phyloP scores from a whole-genome alignment of 176 grass and related monocot genomes.

The Zoysia pacifica region DNA sequence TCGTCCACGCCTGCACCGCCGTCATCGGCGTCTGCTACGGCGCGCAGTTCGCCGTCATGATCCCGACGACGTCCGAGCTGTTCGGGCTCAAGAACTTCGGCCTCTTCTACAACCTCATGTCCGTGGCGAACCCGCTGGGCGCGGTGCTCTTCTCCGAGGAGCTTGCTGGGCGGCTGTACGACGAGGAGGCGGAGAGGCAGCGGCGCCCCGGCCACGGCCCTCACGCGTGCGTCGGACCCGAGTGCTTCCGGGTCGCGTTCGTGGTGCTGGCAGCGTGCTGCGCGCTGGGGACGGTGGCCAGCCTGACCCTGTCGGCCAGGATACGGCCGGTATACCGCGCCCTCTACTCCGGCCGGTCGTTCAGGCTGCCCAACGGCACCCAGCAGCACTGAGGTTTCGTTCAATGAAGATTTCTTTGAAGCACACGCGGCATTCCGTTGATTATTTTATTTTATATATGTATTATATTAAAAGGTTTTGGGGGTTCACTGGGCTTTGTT shows the following conservation, averaged over 20 bases:
- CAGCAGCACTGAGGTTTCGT: slow-evolving; percentile 5
- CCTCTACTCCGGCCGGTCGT: slow-evolving; percentile 57
- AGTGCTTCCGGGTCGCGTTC: slow-evolving; percentile 61
- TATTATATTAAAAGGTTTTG: too few relatives aligned
- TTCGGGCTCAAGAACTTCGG: slow-evolving; percentile 71
- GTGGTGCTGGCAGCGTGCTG: slow-evolving; percentile 53
- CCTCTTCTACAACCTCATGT: slow-evolving; percentile 69
- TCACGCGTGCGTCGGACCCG: slow-evolving; percentile 46
- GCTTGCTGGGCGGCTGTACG: slow-evolving; percentile 56
- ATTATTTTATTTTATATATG: too few relatives aligned
- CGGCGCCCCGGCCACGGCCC: neutral
- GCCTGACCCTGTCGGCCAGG: slow-evolving; percentile 47
- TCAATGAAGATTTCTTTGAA: neutral
- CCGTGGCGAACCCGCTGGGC: slow-evolving; percentile 60
- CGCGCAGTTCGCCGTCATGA: slow-evolving; percentile 63
- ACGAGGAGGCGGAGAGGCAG: slow-evolving; percentile 46
- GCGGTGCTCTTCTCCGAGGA: slow-evolving; percentile 61
- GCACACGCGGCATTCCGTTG: too few relatives aligned
- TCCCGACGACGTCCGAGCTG: slow-evolving; percentile 62
- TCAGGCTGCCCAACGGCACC: slow-evolving; percentile 28
- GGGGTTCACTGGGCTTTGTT: too few relatives aligned
- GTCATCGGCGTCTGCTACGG: slow-evolving; percentile 65
- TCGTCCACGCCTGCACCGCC: slow-evolving; percentile 39
- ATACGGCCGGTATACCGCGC: slow-evolving; percentile 61
- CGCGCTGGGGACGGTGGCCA: slow-evolving; percentile 49